Percentiles rank a stretch among this genome's conserved stretches.
These are phyloP conservation scores for Stagonosporopsis chrysanthemi DNA, from an alignment of 2,329 filamentous ascomycete species.

Conservation along the genomic window DNA sequence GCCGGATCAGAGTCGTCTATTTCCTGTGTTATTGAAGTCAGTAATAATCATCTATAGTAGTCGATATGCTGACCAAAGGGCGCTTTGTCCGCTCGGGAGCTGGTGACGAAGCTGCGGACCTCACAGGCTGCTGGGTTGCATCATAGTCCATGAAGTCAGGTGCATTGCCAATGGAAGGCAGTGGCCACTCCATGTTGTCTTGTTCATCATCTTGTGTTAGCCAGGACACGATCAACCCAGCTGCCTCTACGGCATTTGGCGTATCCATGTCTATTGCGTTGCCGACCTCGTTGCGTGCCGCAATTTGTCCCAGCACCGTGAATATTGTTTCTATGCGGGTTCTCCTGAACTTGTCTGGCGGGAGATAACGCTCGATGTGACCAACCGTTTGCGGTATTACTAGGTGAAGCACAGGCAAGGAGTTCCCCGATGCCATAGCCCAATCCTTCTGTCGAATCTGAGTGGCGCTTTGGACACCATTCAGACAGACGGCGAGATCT, in stretches of 20 bases:
- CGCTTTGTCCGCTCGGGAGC: conserved; percentile 37
- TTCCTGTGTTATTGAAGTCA: conserved; percentile 24
- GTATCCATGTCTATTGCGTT: conserved; percentile 42
- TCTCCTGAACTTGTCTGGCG: conserved; percentile 21
- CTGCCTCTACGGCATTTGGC: conserved; percentile 33
- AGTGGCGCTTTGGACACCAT: conserved; percentile 41
- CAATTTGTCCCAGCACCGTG: conserved; percentile 40
- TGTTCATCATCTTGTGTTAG: conserved; percentile 24
- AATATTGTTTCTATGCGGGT: conserved; percentile 48
- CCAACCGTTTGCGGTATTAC: conserved; percentile 53
- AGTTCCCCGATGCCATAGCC: conserved; percentile 25
- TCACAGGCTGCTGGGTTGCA: conserved; percentile 36
- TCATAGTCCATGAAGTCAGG: conserved; percentile 39
- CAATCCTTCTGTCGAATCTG: conserved; percentile 37
- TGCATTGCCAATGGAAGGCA: conserved; percentile 42
- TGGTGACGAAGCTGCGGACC: conserved; percentile 25
- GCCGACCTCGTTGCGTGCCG: conserved; percentile 42
- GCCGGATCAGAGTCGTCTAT: conserved; percentile 34
- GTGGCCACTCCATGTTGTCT: conserved; percentile 32
- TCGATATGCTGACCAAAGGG: conserved; percentile 27
- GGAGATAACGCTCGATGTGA: conserved; percentile 54
- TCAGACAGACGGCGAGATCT: conserved; percentile 53
- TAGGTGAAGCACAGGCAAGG: conserved; percentile 47
- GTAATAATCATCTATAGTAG: not conserved
- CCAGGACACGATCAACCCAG: conserved; percentile 36